These are phyloP conservation scores for Linnemannia elongata DNA, from an alignment of 192 early-diverging fungal genomes.

Conservation along the genomic window DNA sequence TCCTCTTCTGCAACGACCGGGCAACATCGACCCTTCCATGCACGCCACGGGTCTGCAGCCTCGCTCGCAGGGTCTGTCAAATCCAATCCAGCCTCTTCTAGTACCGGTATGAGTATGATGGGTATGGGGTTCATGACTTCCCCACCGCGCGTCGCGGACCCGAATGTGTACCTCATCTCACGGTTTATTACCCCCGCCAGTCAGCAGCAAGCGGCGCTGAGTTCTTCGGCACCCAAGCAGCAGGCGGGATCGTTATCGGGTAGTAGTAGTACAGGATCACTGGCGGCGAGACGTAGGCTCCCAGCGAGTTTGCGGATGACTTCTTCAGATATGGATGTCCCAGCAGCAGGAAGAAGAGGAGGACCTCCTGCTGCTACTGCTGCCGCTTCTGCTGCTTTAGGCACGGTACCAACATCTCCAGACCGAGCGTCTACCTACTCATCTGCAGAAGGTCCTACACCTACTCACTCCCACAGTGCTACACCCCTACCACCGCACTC, in stretches of 20 bases:
- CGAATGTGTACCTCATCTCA: conserved; percentile 14
- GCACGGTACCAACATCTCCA: not conserved
- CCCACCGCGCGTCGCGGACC: not conserved
- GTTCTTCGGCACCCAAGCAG: conserved; percentile 1
- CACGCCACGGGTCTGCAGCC: not conserved
- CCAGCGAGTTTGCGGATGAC: conserved; percentile 35
- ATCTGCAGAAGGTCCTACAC: not conserved
- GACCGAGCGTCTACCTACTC: not conserved
- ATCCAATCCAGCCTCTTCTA: not conserved
- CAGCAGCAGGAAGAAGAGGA: not conserved
- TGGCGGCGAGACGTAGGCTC: conserved; percentile 7
- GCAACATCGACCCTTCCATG: not conserved
- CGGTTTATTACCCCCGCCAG: conserved; percentile 16
- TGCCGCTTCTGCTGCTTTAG: not conserved
- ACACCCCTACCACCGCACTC: not conserved
- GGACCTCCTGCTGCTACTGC: not conserved
- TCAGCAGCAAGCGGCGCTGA: not conserved
- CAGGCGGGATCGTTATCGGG: not conserved
- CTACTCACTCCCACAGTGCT: not conserved
- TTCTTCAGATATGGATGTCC: not conserved
- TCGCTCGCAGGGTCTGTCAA: not conserved
- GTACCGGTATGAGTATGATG: not conserved
- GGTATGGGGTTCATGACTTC: not conserved
- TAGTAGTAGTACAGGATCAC: not conserved
- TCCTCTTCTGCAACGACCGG: not conserved